A percentile compares a stretch with the other conserved stretches of the same genome.
These are phyloP conservation scores for Trametes sp. DNA, from an alignment of 1,284 basidiomycete genomes.

Conservation along the genomic window DNA sequence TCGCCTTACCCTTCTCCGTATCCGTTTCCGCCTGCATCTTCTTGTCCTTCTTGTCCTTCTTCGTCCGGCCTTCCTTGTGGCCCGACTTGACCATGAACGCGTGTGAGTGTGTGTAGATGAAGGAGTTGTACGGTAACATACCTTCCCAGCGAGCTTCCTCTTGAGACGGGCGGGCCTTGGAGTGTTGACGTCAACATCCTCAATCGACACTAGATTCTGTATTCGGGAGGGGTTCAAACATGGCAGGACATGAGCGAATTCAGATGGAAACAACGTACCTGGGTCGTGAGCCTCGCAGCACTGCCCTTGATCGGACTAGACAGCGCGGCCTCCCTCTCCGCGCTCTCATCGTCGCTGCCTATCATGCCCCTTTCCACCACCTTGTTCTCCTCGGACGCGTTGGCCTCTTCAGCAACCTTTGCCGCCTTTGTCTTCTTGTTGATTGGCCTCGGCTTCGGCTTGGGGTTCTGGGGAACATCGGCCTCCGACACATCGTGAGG, in stretches of 20 bases:
- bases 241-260: background rate
- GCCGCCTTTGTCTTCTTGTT: too few species aligned
- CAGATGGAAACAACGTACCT: background rate
- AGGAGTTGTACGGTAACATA: background rate
- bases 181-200: background rate
- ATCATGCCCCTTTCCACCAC: background rate
- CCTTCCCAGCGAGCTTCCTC: background rate
- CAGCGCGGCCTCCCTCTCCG: background rate
- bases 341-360: background rate
- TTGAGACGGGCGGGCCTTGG: background rate
- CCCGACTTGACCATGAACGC: too few species aligned
- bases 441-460: background rate
- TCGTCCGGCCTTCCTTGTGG: too few species aligned
- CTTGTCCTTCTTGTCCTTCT: too few species aligned
- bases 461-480: too few species aligned
- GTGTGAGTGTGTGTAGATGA: too few species aligned
- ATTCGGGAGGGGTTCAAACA: background rate
- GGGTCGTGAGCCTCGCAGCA: background rate
- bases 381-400: background rate
- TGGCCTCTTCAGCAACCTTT: background rate
- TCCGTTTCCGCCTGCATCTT: too few species aligned
- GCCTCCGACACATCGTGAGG: too few species aligned
- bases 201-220: background rate
- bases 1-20: too few species aligned
- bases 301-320: constrained; percentile 1